phyloP scores from a whole-genome alignment of 371 early-diverging fungal species.

The Apophysomyces trapeziformis region DNA sequence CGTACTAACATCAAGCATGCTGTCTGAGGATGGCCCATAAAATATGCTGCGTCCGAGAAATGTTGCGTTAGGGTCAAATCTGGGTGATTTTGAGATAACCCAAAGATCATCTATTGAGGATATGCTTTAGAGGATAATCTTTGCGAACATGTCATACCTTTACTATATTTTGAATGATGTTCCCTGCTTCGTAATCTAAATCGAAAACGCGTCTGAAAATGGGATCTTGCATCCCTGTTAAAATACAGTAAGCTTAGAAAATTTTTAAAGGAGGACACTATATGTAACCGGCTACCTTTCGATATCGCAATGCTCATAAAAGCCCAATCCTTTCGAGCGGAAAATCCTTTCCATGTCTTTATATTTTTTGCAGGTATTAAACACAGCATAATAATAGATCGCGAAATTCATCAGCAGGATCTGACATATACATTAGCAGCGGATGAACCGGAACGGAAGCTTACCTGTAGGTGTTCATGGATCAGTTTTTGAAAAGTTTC shows the following conservation, averaged over 20 bases:
- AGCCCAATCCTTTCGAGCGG: conserved; percentile 43
- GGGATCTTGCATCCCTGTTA: conserved; percentile 10
- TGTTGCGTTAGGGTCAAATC: conserved; percentile 53
- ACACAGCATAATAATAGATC: conserved; percentile 32
- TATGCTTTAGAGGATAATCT: background rate
- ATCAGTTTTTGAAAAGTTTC: conserved; percentile 54
- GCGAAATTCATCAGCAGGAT: conserved; percentile 41
- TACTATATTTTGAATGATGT: conserved; percentile 55
- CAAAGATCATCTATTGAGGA: conserved; percentile 65
- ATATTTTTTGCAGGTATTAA: conserved; percentile 28
- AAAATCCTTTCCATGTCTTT: conserved; percentile 35
- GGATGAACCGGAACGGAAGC: background rate
- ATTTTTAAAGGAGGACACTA: background rate
- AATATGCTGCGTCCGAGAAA: conserved; percentile 62
- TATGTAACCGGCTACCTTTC: conserved; percentile 19
- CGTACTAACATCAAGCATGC: conserved; percentile 48
- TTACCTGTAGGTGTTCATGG: conserved; percentile 61
- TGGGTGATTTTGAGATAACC: conserved; percentile 56
- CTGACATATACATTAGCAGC: conserved; percentile 16
- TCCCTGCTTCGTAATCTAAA: conserved; percentile 46
- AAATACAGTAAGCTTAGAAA: background rate
- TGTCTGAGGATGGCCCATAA: conserved; percentile 63
- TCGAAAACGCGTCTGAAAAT: conserved; percentile 17
- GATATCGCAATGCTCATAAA: conserved; percentile 36
- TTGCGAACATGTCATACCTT: conserved; percentile 24